These are phyloP conservation scores for Ophiocordyceps camponoti-floridani DNA, from an alignment of 2,329 filamentous ascomycete species.

Conservation along the genomic window DNA sequence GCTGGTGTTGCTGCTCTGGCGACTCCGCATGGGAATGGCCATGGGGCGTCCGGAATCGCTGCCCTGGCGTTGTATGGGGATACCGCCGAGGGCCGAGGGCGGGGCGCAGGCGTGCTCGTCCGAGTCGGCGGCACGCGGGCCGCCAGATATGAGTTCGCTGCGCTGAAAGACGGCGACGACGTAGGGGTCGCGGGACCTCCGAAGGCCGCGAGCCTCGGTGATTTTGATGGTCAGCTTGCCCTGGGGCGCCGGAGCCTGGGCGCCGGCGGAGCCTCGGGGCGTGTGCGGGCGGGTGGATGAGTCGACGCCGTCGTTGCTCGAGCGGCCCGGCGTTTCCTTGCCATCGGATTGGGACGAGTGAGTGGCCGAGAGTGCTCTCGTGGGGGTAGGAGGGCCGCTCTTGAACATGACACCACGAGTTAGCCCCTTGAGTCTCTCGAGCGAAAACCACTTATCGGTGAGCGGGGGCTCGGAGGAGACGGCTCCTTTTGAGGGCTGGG, in stretches of 20 bases:
- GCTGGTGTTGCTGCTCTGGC: slow-evolving; percentile 92
- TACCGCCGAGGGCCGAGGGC: slow-evolving; percentile 34
- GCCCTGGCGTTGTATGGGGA: slow-evolving; percentile 49
- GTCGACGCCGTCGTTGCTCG: slow-evolving; percentile 23
- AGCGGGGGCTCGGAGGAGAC: slow-evolving; percentile 9
- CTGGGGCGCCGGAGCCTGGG: slow-evolving; percentile 53
- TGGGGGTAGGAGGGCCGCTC: slow-evolving; percentile 84
- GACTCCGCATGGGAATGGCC: slow-evolving; percentile 92
- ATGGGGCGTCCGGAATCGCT: slow-evolving; percentile 74
- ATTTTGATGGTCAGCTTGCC: slow-evolving; percentile 87
- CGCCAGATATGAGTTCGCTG: slow-evolving; percentile 87
- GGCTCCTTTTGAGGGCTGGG: slow-evolving; percentile 1
- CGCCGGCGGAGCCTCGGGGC: slow-evolving; percentile 28
- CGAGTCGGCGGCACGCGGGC: slow-evolving; percentile 48
- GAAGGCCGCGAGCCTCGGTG: slow-evolving; percentile 63
- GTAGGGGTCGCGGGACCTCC: slow-evolving; percentile 76
- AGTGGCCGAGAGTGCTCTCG: slow-evolving; percentile 60
- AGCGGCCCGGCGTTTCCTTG: slow-evolving; percentile 19
- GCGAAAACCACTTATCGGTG: slow-evolving; percentile 38
- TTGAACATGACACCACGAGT: slow-evolving; percentile 59
- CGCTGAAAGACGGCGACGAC: slow-evolving; percentile 94
- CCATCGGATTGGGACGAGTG: slow-evolving; percentile 31
- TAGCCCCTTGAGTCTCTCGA: slow-evolving; percentile 68
- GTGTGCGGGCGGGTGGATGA: slow-evolving; percentile 36
- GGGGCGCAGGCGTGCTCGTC: slow-evolving; percentile 30